Evolutionary conservation across 192 early-diverging fungal genomes (phyloP).

Genomic region (Phycomyces blakesleeanus): DNA sequence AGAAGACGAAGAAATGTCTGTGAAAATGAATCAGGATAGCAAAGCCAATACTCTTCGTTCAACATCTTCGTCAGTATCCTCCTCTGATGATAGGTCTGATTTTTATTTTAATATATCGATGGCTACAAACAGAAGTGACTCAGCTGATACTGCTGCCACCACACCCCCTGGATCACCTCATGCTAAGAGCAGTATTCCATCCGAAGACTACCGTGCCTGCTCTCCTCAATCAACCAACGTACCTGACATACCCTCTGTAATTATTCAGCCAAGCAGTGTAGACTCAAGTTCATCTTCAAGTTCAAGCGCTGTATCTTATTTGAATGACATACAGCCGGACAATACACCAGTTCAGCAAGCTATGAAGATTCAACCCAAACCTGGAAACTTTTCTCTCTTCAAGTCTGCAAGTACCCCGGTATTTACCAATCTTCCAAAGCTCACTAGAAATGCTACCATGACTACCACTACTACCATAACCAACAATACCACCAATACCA

Average conservation of each 20-base stretch:
- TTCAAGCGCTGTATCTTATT: too few species aligned
- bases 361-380: too few species aligned
- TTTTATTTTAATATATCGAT: neutral
- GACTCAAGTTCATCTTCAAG: too few species aligned
- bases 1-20: neutral
- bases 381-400: neutral
- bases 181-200: neutral
- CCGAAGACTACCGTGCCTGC: neutral
- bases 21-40: neutral
- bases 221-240: neutral
- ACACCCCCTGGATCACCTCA: neutral
- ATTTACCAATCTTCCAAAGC: neutral
- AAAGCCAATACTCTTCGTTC: neutral
- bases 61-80: neutral
- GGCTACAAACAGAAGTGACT: neutral
- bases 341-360: too few species aligned
- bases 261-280: too few species aligned
- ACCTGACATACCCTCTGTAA: too few species aligned
- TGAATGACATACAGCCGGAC: too few species aligned
- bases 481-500: neutral
- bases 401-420: neutral
- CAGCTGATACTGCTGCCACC: neutral
- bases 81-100: neutral
- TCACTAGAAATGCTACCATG: too few species aligned
- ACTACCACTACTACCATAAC: too few species aligned